phyloP scores from a whole-genome alignment of 2,329 filamentous ascomycete genomes.

The Diaporthe amygdali region DNA sequence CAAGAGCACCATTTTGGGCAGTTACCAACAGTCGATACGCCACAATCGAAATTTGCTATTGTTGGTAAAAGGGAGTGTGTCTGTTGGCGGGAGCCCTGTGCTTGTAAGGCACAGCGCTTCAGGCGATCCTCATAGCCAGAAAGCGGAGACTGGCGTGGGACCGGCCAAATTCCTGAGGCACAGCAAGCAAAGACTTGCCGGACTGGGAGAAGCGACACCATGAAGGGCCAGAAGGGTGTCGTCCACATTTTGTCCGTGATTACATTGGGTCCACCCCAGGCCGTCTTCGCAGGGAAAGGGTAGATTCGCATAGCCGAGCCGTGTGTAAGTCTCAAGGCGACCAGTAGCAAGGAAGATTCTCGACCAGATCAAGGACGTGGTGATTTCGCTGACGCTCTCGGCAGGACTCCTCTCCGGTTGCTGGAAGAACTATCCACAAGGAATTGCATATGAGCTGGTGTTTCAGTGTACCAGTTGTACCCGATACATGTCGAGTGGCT shows the following conservation, averaged over 20 bases:
- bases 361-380: neutral
- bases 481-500: constrained; percentile 4
- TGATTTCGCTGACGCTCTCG: neutral
- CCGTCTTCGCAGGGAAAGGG: neutral
- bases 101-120: neutral
- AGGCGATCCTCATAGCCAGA: neutral
- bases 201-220: neutral
- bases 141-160: neutral
- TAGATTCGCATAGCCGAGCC: neutral
- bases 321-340: neutral
- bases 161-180: neutral
- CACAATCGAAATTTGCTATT: neutral
- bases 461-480: constrained; percentile 8
- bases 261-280: neutral
- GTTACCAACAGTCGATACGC: neutral
- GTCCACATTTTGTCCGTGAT: neutral
- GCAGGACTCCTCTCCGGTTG: neutral
- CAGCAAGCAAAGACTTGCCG: neutral
- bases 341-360: neutral
- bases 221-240: neutral
- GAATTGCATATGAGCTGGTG: neutral
- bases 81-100: constrained; percentile 8
- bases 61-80: neutral
- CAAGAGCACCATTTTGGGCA: neutral
- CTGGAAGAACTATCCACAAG: neutral